A percentile compares a stretch with the other conserved stretches of the same genome.
These are phyloP conservation scores for Hydnomerulius pinastri DNA, from an alignment of 768 basidiomycete genomes.

Conservation along the genomic window DNA sequence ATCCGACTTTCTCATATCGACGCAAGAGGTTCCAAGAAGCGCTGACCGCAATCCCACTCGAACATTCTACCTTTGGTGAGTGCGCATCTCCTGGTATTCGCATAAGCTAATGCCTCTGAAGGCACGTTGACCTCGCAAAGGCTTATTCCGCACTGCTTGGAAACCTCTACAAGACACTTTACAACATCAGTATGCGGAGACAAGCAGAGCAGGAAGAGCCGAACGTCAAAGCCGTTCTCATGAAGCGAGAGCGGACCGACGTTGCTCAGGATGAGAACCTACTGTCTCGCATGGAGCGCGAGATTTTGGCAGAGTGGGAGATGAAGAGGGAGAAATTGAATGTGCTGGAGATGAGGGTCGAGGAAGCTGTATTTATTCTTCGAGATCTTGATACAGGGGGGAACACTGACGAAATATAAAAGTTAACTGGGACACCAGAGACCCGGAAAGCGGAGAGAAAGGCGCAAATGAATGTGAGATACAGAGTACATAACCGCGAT, in stretches of 20 bases:
- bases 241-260: slow-evolving; percentile 80
- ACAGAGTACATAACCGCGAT: background rate
- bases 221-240: slow-evolving; percentile 68
- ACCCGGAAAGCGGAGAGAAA: background rate
- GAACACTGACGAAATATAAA: slow-evolving; percentile 45
- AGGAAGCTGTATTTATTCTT: slow-evolving; percentile 87
- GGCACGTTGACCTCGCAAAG: slow-evolving; percentile 88
- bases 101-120: slow-evolving; percentile 34
- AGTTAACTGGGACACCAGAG: background rate
- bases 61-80: slow-evolving; percentile 90
- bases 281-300: slow-evolving; percentile 74
- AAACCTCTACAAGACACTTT: slow-evolving; percentile 86
- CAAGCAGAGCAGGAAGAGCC: slow-evolving; percentile 72
- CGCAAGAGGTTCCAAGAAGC: slow-evolving; percentile 91
- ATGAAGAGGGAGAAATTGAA: slow-evolving; percentile 71
- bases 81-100: background rate
- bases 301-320: slow-evolving; percentile 74
- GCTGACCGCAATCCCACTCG: slow-evolving; percentile 87
- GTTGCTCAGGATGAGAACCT: slow-evolving; percentile 76
- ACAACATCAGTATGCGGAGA: slow-evolving; percentile 77
- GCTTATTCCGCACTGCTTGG: slow-evolving; percentile 77
- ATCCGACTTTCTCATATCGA: slow-evolving; percentile 79
- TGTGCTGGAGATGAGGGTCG: slow-evolving; percentile 82
- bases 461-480: background rate
- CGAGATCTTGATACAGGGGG: slow-evolving; percentile 68